Base-by-base conservation (phyloP, 164 flowering plant genomes). In the Chimonanthus praecox region DNA sequence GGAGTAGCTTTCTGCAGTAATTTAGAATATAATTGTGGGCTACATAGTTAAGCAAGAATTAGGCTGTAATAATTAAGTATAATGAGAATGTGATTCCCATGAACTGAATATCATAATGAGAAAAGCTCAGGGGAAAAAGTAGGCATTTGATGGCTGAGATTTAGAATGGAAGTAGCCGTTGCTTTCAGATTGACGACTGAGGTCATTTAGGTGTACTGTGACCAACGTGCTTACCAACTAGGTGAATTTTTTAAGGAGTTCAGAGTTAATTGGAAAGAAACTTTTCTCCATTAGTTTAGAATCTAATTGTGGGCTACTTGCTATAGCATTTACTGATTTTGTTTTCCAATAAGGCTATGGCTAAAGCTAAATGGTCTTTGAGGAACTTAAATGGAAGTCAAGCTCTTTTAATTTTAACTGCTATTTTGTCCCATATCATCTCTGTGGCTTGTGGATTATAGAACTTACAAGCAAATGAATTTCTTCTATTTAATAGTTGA, bases 221-320 rank as follows among this genome's bases (percentile, higher is more conserved):
- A 10, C 45, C 6, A 44, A 68, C 47, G 70, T 68, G 70, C 70
- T n/a, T 47, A 33, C 70, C 70, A 68, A 47, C 54, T 68, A 5
- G 13, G 47, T 66, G 69, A 11, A 15, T 45, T 66, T 16, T 45
- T 43, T 10, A 66, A 66, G 33, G 16, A 66, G 10, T 6, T 46
- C 47, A 11, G 0, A 13, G 20, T 63, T 33, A 33, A 54, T 11
- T 13, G 60, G 60, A 4, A 54, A 54, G 10, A 10, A 16, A 13
- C 60, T 13, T 33, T 63, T 33, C 66, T 63, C 18, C 21, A 44
- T 33, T 63, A 63, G 66, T 63, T 74, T 74, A 68, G 66, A 68
- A 44, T 68, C 58, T 74, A 47, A 68, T 74, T 68, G 71, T 33
- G 67, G 71, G 60, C 76, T 74, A 58, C 54, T 10, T 58, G 33